Evolutionary conservation across 1,284 basidiomycete genomes (phyloP).

Genomic region (Vanrija humicola): DNA sequence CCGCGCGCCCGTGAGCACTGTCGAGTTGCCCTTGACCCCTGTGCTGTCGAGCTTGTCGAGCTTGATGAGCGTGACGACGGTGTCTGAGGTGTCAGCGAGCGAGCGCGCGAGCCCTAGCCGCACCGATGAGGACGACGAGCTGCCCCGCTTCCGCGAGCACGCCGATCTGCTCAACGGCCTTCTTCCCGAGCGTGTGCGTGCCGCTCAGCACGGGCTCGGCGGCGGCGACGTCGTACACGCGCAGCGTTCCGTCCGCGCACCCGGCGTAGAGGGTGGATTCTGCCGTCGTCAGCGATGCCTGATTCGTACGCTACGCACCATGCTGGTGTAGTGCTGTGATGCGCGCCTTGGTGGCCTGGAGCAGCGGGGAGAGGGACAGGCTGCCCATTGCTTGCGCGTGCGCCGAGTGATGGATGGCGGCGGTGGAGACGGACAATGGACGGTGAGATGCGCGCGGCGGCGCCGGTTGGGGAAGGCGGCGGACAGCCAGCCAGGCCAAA

Average conservation of each 20-base stretch:
- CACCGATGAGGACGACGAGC: slow-evolving; percentile 76
- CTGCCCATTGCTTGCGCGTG: slow-evolving; percentile 19
- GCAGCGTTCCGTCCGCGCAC: slow-evolving; percentile 64
- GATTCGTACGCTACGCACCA: slow-evolving; percentile 17
- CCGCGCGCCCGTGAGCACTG: slow-evolving; percentile 67
- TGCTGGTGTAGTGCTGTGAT: slow-evolving; percentile 41
- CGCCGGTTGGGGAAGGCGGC: too few species aligned
- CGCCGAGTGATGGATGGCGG: not conserved
- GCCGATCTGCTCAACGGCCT: slow-evolving; percentile 78
- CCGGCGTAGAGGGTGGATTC: slow-evolving; percentile 74
- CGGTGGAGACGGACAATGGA: not conserved
- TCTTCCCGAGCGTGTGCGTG: slow-evolving; percentile 64
- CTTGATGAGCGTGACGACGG: slow-evolving; percentile 33
- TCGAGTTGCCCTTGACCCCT: slow-evolving; percentile 57
- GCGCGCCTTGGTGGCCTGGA: slow-evolving; percentile 27
- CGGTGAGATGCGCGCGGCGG: too few species aligned
- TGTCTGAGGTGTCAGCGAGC: slow-evolving; percentile 32
- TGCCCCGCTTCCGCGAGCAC: slow-evolving; percentile 78
- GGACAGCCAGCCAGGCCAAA: too few species aligned
- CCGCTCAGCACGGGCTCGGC: slow-evolving; percentile 15
- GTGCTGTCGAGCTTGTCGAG: slow-evolving; percentile 59
- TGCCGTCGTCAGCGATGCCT: slow-evolving; percentile 38
- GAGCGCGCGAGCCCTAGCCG: not conserved
- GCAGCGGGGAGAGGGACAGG: slow-evolving; percentile 30
- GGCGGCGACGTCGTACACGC: slow-evolving; percentile 38